phyloP scores from a whole-genome alignment of 1,284 basidiomycete genomes.

The Coniophora puteana region DNA sequence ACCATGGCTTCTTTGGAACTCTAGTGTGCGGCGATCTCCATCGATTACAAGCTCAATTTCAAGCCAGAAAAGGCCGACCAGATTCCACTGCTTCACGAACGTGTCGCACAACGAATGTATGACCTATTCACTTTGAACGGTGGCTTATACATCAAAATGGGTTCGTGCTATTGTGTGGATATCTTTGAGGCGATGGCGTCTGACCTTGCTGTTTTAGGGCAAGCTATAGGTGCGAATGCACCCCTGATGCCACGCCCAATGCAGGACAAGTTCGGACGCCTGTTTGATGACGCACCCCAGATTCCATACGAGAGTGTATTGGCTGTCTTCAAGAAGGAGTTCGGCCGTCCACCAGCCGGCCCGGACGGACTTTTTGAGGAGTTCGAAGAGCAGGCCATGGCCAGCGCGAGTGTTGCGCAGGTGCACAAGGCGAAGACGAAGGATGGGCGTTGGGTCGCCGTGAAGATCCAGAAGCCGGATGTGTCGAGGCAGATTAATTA shows the following conservation, averaged over 20 bases:
- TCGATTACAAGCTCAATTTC: conserved; percentile 87
- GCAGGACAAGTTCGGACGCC: conserved; percentile 73
- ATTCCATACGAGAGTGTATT: conserved; percentile 70
- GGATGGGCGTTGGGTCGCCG: conserved; percentile 70
- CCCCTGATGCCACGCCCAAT: conserved; percentile 79
- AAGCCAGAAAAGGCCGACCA: conserved; percentile 56
- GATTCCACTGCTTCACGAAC: conserved; percentile 77
- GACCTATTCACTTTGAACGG: conserved; percentile 76
- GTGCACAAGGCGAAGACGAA: conserved; percentile 78
- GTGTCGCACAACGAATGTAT: conserved; percentile 77
- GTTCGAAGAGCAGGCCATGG: conserved; percentile 73
- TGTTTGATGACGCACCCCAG: conserved; percentile 86
- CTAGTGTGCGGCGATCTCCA: conserved; percentile 62
- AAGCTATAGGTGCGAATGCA: conserved; percentile 81
- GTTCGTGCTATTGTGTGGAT: conserved; percentile 32
- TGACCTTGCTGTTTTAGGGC: conserved; percentile 35
- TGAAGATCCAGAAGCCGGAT: conserved; percentile 90
- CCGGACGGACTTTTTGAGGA: conserved; percentile 74
- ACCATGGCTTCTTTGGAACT: conserved; percentile 1
- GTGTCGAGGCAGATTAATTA: conserved; percentile 83
- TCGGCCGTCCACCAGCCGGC: conserved; percentile 58
- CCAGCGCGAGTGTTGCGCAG: conserved; percentile 87
- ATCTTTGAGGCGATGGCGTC: neutral
- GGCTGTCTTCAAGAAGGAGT: conserved; percentile 70
- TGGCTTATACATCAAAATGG: conserved; percentile 89